Evolutionary conservation across 192 early-diverging fungal species (phyloP).

Genomic region (Rhizophagus prolifer): DNA sequence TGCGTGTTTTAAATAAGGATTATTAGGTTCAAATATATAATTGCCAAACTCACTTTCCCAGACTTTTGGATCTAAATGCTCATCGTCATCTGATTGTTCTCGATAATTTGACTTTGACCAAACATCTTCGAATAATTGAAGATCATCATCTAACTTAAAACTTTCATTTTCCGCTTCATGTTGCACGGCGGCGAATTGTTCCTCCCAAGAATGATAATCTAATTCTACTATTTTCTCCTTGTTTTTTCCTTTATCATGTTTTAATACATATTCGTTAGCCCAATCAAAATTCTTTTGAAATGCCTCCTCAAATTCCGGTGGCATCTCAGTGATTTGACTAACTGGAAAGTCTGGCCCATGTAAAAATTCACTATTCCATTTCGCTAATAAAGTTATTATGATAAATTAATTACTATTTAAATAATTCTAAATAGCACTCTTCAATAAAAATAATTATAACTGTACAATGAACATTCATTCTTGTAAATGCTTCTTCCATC

Average conservation of each 20-base stretch:
- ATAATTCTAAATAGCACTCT: neutral
- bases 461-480: constrained; percentile 28
- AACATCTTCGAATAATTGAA: constrained; percentile 43
- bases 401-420: neutral
- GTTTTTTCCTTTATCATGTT: constrained; percentile 59
- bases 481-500: constrained; percentile 45
- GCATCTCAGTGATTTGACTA: constrained; percentile 38
- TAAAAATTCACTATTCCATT: constrained; percentile 56
- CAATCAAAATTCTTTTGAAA: constrained; percentile 71
- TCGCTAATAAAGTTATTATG: constrained; percentile 23
- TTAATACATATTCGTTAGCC: constrained; percentile 71
- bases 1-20: constrained; percentile 65
- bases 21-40: constrained; percentile 82
- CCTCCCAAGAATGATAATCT: constrained; percentile 55
- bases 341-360: constrained; percentile 39
- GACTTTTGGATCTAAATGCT: constrained; percentile 37
- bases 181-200: constrained; percentile 56
- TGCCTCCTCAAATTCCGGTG: constrained; percentile 55
- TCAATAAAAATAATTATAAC: neutral
- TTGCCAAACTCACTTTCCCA: constrained; percentile 60
- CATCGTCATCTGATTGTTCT: constrained; percentile 33
- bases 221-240: constrained; percentile 37
- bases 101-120: constrained; percentile 47
- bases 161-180: constrained; percentile 42
- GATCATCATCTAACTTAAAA: constrained; percentile 44